Base-by-base conservation (phyloP, 306 rosid species). In the Sophora flavescens region DNA sequence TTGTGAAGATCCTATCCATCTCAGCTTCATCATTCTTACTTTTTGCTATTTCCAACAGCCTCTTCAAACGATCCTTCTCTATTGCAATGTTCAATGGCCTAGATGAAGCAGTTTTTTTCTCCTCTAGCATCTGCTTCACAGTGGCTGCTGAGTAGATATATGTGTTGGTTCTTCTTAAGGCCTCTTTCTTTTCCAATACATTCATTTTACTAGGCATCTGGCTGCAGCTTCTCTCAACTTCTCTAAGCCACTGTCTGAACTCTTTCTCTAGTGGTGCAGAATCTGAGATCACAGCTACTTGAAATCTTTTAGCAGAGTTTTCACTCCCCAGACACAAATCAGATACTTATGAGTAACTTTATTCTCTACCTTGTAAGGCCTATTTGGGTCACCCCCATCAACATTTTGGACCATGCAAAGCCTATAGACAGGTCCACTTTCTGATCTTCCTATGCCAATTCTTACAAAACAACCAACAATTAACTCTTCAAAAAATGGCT, bases 401-500 rank as follows among this genome's bases (percentile, higher is more conserved):
- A 90, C 82, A 35, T 35, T 84, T 47, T 86, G 87, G 4, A 90
- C 89, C 81, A 76, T 79, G 77, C 89, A 86, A 5, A 90, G 88
- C 78, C 89, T 88, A 63, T 90, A 90, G 14, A 83, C 80, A 52
- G 96, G 83, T 74, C 86, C 83, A 33, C 30, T 66, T 0, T 83
- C 66, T 14, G 88, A 86, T 52, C 50, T 88, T 62, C 92, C 88
- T 12, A 84, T 61, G 41, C 91, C 96, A 79, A 90, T 54, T 66
- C 96, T 86, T 52, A 90, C 96, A 79, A 90, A 88, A 78, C 92
- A 88, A 22, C 88, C 96, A 57, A 68, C 89, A 39, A 88, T 81
- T 35, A 90, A 63, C 59, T 88, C 89, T 68, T 90, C 92, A 64
- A 90, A 90, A 72, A 88, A 86, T 12, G 96, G 96, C 63, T 90